These are phyloP conservation scores for Cinnamomum micranthum DNA, from an alignment of 164 flowering plant genomes.

Conservation along the genomic window DNA sequence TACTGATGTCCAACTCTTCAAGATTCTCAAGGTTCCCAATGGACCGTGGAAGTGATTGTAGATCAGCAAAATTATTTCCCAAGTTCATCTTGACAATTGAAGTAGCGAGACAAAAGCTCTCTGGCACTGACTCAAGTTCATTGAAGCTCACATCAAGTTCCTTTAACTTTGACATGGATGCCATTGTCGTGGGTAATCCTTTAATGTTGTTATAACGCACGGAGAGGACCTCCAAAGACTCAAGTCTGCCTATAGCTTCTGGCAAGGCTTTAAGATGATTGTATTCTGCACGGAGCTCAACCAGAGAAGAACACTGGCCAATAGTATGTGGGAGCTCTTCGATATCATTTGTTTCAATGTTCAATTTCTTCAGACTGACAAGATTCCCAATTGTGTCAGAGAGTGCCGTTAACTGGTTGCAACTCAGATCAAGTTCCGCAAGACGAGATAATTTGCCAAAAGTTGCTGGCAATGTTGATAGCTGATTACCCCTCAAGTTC, in stretches of 20 bases:
- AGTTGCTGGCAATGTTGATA: constrained; percentile 51
- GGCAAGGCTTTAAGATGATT: constrained; percentile 87
- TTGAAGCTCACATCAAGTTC: constrained; percentile 87
- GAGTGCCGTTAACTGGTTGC: constrained; percentile 44
- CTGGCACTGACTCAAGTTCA: constrained; percentile 86
- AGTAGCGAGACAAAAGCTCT: constrained; percentile 81
- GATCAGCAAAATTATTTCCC: constrained; percentile 76
- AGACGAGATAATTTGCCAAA: constrained; percentile 54
- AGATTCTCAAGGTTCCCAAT: constrained; percentile 89
- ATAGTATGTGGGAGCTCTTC: constrained; percentile 83
- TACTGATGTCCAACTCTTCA: constrained; percentile 81
- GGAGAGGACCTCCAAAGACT: constrained; percentile 51
- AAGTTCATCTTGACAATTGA: constrained; percentile 70
- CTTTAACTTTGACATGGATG: constrained; percentile 50
- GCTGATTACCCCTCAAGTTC: constrained; percentile 56
- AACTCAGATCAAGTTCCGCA: constrained; percentile 67
- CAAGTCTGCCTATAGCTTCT: constrained; percentile 82
- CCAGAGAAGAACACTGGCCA: constrained; percentile 61
- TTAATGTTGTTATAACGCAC: constrained; percentile 78
- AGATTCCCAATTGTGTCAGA: constrained; percentile 73
- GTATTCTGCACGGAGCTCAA: constrained; percentile 73
- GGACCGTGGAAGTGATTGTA: constrained; percentile 60
- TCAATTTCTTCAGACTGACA: constrained; percentile 50
- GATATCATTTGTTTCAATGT: constrained; percentile 63
- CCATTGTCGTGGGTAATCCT: constrained; percentile 80